These are phyloP conservation scores for Cordyceps sp. DNA, from an alignment of 2,329 filamentous ascomycete species.

Conservation along the genomic window DNA sequence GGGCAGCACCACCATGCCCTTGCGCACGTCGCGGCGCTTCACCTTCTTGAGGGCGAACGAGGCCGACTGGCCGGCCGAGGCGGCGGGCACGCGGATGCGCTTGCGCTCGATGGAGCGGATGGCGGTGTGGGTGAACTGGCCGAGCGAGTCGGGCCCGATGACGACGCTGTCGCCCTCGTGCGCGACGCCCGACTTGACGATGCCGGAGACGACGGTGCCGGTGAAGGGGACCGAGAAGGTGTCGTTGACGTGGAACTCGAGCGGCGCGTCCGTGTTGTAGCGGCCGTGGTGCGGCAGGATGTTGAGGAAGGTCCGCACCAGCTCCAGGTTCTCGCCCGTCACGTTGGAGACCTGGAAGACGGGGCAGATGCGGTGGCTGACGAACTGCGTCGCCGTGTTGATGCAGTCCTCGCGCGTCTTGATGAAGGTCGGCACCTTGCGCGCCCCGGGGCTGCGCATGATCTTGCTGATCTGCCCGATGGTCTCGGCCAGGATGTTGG, in stretches of 20 bases:
- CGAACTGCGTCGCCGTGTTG: slow-evolving; percentile 89
- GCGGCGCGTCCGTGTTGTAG: slow-evolving; percentile 73
- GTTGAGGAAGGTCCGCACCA: slow-evolving; percentile 86
- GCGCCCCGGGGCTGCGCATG: slow-evolving; percentile 79
- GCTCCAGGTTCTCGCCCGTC: slow-evolving; percentile 76
- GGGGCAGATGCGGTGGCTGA: slow-evolving; percentile 87
- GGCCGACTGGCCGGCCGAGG: slow-evolving; percentile 80
- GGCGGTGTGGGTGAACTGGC: slow-evolving; percentile 73
- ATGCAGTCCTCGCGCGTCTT: slow-evolving; percentile 83
- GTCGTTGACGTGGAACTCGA: slow-evolving; percentile 93
- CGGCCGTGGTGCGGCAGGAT: slow-evolving; percentile 89
- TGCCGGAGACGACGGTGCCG: slow-evolving; percentile 87
- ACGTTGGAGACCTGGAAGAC: slow-evolving; percentile 98
- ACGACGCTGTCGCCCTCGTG: slow-evolving; percentile 83
- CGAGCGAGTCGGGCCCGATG: slow-evolving; percentile 78
- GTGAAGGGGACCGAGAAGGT: slow-evolving; percentile 97
- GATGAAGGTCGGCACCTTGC: slow-evolving; percentile 93
- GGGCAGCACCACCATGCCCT: slow-evolving; percentile 93
- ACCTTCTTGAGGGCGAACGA: slow-evolving; percentile 83
- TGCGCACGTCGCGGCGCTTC: slow-evolving; percentile 79
- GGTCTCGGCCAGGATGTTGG: slow-evolving; percentile 87
- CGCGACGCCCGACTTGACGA: slow-evolving; percentile 74
- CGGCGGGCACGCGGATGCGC: slow-evolving; percentile 73
- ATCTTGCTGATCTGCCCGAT: slow-evolving; percentile 84
- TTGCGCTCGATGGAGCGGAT: slow-evolving; percentile 92